Evolutionary conservation across 805 yeast species (phyloP).

Genomic region (Scheffersomyces lignosus): DNA sequence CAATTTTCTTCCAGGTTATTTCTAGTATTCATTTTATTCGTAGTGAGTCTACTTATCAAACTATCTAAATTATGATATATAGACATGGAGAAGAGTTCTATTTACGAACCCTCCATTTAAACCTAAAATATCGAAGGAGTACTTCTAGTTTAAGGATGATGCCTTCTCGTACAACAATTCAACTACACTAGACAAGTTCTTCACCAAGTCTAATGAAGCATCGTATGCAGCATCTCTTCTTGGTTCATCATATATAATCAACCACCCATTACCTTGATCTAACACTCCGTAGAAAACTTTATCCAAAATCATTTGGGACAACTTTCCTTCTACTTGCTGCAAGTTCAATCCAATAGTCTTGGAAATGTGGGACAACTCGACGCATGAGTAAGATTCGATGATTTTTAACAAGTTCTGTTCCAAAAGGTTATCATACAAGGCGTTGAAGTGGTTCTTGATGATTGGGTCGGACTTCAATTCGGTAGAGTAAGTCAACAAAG

Average conservation of each 20-base stretch:
- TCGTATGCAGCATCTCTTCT: slow-evolving; percentile 85
- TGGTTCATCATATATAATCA: slow-evolving; percentile 87
- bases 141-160: slow-evolving; percentile 69
- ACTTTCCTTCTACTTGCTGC: slow-evolving; percentile 88
- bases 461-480: slow-evolving; percentile 86
- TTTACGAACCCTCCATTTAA: too few species aligned
- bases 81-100: too few species aligned
- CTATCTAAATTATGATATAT: too few species aligned
- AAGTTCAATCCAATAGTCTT: slow-evolving; percentile 83
- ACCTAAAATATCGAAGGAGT: too few species aligned
- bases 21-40: too few species aligned
- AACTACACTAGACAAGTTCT: slow-evolving; percentile 83
- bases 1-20: too few species aligned
- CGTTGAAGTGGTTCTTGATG: slow-evolving; percentile 88
- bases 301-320: slow-evolving; percentile 95
- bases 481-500: slow-evolving; percentile 63
- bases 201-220: slow-evolving; percentile 81
- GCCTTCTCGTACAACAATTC: slow-evolving; percentile 94
- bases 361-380: slow-evolving; percentile 89
- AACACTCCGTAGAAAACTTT: slow-evolving; percentile 93
- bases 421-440: slow-evolving; percentile 86
- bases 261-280: slow-evolving; percentile 98
- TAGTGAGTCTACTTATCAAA: too few species aligned
- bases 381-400: slow-evolving; percentile 93
- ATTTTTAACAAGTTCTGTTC: slow-evolving; percentile 93